Evolutionary conservation across 2,329 filamentous ascomycete species (phyloP), one percentile per base, ranked within the genome.

Genomic region (Magnaporthales sp.): DNA sequence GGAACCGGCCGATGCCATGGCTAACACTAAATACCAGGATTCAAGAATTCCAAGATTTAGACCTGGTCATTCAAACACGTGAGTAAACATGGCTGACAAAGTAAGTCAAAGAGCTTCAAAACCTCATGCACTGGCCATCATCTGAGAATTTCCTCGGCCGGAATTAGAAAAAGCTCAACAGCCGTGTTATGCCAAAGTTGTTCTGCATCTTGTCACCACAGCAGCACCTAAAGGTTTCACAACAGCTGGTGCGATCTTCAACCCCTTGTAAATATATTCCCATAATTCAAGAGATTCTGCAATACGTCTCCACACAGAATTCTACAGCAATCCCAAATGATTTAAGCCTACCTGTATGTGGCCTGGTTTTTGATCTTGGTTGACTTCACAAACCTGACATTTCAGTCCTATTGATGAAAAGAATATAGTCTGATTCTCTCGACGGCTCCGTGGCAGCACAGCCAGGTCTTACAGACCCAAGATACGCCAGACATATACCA

Each of bases 401-500:
- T 58, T 26, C 54, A 58, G n/a, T 58, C n/a, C 1, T 58, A 13
- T 58, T 6, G 5, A 58, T 26, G n/a, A 58, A 26, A 26, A 58
- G 54, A 7, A 58, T 13, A n/a, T 22, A 58, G 11, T n/a, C 13
- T 26, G 22, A 4, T 26, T 22, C 13, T 10, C 4, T 58, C 54
- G 24, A 58, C 54, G 24, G 54, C n/a, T 58, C 54, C 54, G 24
- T 30, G 26, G 63, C 63, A 58, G 63, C 38, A 58, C 24, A 46
- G 22, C 19, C n/a, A 22, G 24, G 63, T 65, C 63, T 31, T 24
- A 65, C 64, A 65, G 64, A 60, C 51, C 63, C 63, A 65, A n/a
- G 62, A 64, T 64, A 46, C 54, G 54, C 64, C 64, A 65, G 51
- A 60, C 64, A 58, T 54, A 58, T 54, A 60, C 2, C 29, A 11